Conservation (phyloP, 2,329 filamentous ascomycete genomes). For the Pseudomassariella vexata region DNA sequence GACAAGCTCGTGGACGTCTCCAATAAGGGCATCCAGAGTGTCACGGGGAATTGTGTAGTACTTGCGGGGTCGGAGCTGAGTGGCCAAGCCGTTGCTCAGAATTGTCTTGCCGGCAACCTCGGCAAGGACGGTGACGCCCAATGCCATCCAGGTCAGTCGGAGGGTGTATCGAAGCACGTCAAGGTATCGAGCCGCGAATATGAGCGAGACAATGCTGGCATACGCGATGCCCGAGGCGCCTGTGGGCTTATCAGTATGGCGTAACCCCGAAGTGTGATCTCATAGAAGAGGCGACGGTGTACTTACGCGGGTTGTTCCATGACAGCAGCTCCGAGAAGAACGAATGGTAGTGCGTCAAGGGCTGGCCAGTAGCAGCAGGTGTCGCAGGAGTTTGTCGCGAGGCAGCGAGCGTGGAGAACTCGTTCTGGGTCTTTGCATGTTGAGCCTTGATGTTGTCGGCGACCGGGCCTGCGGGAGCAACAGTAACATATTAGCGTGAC, state of each 20-base stretch:
- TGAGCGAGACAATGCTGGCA: slow-evolving; percentile 47
- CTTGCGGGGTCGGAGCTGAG: slow-evolving; percentile 59
- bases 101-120: slow-evolving; percentile 57
- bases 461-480: slow-evolving; percentile 42
- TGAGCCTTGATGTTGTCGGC: slow-evolving; percentile 54
- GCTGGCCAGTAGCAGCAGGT: slow-evolving; percentile 54
- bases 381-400: slow-evolving; percentile 48
- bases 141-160: slow-evolving; percentile 59
- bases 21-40: slow-evolving; percentile 54
- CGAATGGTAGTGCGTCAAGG: slow-evolving; percentile 64
- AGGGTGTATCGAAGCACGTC: slow-evolving; percentile 60
- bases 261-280: not conserved
- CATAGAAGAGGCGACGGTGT: slow-evolving; percentile 2
- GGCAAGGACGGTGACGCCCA: slow-evolving; percentile 54
- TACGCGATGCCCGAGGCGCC: slow-evolving; percentile 63
- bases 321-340: slow-evolving; percentile 65
- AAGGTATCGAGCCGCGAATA: slow-evolving; percentile 60
- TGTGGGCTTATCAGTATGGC: slow-evolving; percentile 26
- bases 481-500: slow-evolving; percentile 5
- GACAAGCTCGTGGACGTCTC: slow-evolving; percentile 61
- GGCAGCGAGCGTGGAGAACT: slow-evolving; percentile 53
- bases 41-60: slow-evolving; percentile 63
- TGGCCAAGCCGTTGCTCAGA: slow-evolving; percentile 56
- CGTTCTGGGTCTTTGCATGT: slow-evolving; percentile 45
- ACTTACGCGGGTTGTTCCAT: slow-evolving; percentile 63